These are phyloP conservation scores for Fraxinus velutina DNA, from an alignment of 305 asterid species.

Conservation along the genomic window DNA sequence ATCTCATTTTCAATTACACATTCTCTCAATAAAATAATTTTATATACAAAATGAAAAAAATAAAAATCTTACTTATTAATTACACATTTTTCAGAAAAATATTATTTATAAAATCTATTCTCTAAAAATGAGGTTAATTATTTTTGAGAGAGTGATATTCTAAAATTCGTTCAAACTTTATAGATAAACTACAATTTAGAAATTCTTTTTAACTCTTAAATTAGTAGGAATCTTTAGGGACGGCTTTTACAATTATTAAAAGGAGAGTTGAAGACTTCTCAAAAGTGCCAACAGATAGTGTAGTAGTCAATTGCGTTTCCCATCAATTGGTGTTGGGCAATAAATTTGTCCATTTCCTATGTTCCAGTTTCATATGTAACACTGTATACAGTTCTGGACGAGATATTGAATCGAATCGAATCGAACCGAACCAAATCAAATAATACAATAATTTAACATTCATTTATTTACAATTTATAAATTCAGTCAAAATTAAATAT, in stretches of 20 bases:
- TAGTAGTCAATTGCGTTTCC: conserved; percentile 32
- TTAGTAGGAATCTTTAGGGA: conserved; percentile 29
- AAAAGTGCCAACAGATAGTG: conserved; percentile 30
- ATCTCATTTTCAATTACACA: too few relatives aligned
- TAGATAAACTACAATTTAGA: neutral
- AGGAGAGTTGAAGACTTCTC: conserved; percentile 35
- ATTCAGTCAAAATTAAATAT: neutral
- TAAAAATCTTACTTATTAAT: too few relatives aligned
- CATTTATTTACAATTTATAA: neutral
- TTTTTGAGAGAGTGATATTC: too few relatives aligned
- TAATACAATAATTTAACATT: neutral
- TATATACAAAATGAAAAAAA: too few relatives aligned
- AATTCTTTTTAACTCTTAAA: neutral
- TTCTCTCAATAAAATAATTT: neutral
- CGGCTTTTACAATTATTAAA: conserved; percentile 47
- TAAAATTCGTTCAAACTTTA: neutral
- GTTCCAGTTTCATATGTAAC: conserved; percentile 2
- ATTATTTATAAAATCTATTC: too few relatives aligned
- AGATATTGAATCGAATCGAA: neutral
- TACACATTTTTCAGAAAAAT: neutral
- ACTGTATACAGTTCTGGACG: neutral
- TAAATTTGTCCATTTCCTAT: conserved; percentile 17
- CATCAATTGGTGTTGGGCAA: conserved; percentile 29
- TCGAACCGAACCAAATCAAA: neutral
- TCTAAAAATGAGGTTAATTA: too few relatives aligned